phyloP scores from a whole-genome alignment of 2,329 filamentous ascomycete genomes.

The Paramyrothecium roridum region DNA sequence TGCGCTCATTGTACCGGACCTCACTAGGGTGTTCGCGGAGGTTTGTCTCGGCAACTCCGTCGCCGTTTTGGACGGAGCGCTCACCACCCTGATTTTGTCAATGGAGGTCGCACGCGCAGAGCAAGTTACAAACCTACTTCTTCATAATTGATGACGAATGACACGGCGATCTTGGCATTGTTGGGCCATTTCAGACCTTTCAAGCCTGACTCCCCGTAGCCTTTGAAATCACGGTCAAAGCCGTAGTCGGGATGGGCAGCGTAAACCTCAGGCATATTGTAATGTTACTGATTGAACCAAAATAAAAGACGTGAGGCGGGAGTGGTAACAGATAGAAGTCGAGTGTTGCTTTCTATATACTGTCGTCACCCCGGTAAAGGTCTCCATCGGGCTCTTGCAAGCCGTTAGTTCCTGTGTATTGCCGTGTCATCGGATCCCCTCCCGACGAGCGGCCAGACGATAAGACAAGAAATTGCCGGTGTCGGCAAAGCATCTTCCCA shows the following conservation, averaged over 20 bases:
- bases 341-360: too few relatives aligned
- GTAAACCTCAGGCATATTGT: constrained; percentile 21
- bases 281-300: neutral
- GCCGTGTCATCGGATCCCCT: too few relatives aligned
- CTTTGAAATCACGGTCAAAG: constrained; percentile 28
- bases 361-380: too few relatives aligned
- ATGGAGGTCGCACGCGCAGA: neutral
- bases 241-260: constrained; percentile 23
- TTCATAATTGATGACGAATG: constrained; percentile 37
- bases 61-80: constrained; percentile 32
- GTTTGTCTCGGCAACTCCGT: constrained; percentile 31
- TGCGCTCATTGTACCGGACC: constrained; percentile 35
- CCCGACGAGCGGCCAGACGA: too few relatives aligned
- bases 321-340: too few relatives aligned
- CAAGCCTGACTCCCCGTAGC: constrained; percentile 36
- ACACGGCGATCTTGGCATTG: constrained; percentile 38
- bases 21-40: constrained; percentile 33
- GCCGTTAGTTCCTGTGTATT: too few relatives aligned
- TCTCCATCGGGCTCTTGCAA: too few relatives aligned
- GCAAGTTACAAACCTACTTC: constrained; percentile 10
- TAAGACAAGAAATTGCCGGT: too few relatives aligned
- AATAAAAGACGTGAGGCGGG: neutral
- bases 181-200: constrained; percentile 33
- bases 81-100: constrained; percentile 23
- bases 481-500: too few relatives aligned